These are phyloP conservation scores for Beauveria rudraprayagi DNA, from an alignment of 2,329 filamentous ascomycete genomes.

Conservation along the genomic window DNA sequence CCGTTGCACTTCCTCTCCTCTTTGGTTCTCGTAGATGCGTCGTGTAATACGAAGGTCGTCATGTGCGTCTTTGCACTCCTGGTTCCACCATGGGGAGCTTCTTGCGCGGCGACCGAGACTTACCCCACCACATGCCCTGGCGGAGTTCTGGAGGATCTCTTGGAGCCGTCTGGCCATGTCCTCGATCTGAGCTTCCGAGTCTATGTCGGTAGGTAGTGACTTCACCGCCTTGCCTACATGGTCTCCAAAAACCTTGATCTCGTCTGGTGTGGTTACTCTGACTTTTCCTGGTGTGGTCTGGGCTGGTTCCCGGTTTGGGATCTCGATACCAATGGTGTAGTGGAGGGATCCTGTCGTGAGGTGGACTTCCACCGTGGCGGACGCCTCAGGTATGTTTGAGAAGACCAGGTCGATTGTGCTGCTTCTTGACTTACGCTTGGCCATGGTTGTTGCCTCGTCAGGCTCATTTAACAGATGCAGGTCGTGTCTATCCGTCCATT, in stretches of 20 bases:
- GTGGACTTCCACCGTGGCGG: neutral
- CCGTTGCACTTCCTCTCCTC: no score
- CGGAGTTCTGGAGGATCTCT: no score
- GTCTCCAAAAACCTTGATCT: neutral
- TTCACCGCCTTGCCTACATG: neutral
- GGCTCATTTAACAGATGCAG: neutral
- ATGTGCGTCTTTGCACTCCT: no score
- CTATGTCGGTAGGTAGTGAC: no score
- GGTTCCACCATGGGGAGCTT: no score
- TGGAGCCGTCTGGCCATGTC: no score
- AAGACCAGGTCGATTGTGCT: neutral
- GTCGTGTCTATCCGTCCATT: neutral
- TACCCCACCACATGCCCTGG: no score
- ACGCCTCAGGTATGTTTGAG: constrained; percentile 1
- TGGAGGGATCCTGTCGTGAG: neutral
- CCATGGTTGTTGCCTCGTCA: neutral
- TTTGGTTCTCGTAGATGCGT: no score
- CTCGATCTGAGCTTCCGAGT: no score
- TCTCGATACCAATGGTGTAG: neutral
- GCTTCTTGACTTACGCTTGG: neutral
- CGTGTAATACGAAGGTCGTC: neutral
- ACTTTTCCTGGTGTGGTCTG: neutral
- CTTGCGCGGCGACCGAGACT: no score
- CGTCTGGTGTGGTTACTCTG: neutral
- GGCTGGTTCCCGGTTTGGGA: neutral